Evolutionary conservation across 495 filamentous ascomycete genomes (phyloP).

Genomic region (Trichoderma parareesei): DNA sequence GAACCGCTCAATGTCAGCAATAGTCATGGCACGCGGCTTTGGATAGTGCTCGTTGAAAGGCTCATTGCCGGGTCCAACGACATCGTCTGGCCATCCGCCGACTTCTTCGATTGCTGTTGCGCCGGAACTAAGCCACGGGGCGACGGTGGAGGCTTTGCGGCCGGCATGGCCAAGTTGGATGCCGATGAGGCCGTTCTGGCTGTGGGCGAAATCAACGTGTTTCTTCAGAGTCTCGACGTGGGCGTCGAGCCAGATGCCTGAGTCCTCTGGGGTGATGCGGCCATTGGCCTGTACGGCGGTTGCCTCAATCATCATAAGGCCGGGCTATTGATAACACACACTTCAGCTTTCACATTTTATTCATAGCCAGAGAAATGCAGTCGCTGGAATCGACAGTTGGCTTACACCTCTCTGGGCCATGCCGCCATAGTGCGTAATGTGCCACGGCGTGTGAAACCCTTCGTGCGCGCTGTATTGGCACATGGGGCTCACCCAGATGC

Average conservation of each 20-base stretch:
- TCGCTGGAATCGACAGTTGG: background rate
- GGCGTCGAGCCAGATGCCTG: constrained; percentile 66
- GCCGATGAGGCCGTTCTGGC: constrained; percentile 58
- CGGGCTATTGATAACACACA: constrained; percentile 29
- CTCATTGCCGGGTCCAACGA: constrained; percentile 47
- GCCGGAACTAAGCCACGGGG: constrained; percentile 51
- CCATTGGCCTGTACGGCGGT: constrained; percentile 61
- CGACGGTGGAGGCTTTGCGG: constrained; percentile 59
- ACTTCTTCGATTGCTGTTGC: constrained; percentile 42
- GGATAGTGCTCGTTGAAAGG: constrained; percentile 44
- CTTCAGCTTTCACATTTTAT: background rate
- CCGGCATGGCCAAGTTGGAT: constrained; percentile 73
- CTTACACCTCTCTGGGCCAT: constrained; percentile 52
- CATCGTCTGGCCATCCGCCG: constrained; percentile 56
- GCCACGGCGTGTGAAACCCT: constrained; percentile 56
- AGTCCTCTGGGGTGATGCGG: constrained; percentile 64
- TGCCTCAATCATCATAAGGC: constrained; percentile 62
- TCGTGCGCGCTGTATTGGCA: constrained; percentile 64
- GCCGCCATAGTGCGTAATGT: constrained; percentile 45
- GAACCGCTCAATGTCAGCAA: constrained; percentile 46
- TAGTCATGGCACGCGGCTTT: constrained; percentile 47
- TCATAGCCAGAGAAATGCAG: too few species aligned
- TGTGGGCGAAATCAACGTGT: constrained; percentile 60
- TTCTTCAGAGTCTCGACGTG: constrained; percentile 55
- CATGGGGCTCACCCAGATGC: constrained; percentile 52